These are phyloP conservation scores for Chlorella sorokiniana DNA, from an alignment of 139 green algal species.

Conservation along the genomic window DNA sequence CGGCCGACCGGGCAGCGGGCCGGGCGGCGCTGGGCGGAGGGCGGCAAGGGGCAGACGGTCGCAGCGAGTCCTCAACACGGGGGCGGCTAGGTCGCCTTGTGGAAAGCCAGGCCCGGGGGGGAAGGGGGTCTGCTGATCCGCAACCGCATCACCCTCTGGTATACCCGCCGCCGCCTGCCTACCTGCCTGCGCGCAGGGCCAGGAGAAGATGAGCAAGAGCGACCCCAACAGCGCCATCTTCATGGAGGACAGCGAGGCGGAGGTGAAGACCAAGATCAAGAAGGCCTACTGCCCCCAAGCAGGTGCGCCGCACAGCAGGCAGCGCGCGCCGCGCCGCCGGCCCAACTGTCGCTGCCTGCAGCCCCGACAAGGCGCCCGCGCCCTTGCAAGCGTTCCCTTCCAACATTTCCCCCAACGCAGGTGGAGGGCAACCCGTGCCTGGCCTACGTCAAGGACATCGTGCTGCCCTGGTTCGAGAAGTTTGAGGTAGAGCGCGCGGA, in stretches of 20 bases:
- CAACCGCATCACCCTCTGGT: no score
- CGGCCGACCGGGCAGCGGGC: not conserved
- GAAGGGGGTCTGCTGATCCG: no score
- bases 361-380: no score
- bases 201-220: conserved; percentile 99
- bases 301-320: no score
- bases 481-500: conserved; percentile 79
- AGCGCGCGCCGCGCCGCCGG: no score
- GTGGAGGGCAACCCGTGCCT: conserved; percentile 94
- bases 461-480: conserved; percentile 89
- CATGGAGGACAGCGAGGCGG: conserved; percentile 92
- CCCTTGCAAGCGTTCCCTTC: no score
- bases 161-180: no score
- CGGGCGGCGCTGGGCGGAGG: not conserved
- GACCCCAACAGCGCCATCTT: conserved; percentile 98
- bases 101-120: no score
- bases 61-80: no score
- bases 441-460: conserved; percentile 92
- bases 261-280: conserved; percentile 98
- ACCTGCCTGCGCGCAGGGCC: conserved; percentile 84
- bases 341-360: no score
- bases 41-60: no score
- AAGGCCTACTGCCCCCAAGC: conserved; percentile 93
- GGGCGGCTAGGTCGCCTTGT: no score
- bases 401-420: not conserved